phyloP scores from a whole-genome alignment of 257 asterid genomes.

The Solanum ahanhuiri region DNA sequence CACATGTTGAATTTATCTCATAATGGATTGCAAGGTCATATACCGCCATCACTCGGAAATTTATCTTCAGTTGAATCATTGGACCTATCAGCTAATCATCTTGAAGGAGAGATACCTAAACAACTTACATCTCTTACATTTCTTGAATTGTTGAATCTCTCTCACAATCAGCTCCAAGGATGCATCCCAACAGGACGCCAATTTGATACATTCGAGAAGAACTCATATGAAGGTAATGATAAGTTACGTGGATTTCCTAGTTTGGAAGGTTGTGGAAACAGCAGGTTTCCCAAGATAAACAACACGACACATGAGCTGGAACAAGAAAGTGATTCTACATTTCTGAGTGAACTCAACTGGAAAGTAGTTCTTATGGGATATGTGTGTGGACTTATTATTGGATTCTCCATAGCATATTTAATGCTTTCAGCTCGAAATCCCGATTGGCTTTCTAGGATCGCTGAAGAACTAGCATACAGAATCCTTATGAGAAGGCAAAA shows the following conservation, averaged over 20 bases:
- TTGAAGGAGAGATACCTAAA: neutral
- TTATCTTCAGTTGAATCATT: neutral
- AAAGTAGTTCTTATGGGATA: slow-evolving; percentile 1
- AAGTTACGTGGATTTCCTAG: neutral
- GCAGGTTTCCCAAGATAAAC: neutral
- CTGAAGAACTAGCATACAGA: neutral
- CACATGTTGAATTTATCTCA: neutral
- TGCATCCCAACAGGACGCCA: neutral
- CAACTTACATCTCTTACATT: neutral
- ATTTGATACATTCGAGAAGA: neutral
- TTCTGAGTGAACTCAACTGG: slow-evolving; percentile 1
- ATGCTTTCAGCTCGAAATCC: neutral
- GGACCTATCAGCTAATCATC: neutral
- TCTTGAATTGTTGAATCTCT: neutral
- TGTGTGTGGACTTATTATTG: neutral
- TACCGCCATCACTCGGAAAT: neutral
- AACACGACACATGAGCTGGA: neutral
- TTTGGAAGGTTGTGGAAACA: neutral
- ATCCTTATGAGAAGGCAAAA: neutral
- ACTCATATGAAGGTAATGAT: neutral
- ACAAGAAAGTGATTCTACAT: neutral
- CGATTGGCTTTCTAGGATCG: neutral
- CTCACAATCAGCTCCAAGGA: neutral
- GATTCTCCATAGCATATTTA: neutral
- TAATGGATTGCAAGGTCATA: neutral